Conservation (phyloP, 495 filamentous ascomycete genomes). For the Xylaria cubensis region DNA sequence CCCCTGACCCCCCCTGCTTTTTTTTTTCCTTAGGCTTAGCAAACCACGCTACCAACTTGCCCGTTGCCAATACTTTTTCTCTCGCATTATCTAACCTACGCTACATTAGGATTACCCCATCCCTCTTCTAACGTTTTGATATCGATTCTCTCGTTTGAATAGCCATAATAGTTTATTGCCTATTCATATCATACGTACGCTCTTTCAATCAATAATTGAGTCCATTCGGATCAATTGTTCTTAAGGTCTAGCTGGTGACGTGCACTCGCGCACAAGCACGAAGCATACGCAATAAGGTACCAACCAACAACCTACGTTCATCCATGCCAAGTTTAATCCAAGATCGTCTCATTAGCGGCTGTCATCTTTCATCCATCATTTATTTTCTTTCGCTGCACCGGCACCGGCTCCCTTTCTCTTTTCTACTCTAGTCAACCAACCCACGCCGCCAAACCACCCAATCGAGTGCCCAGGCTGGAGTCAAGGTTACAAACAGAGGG, state of each 20-base stretch:
- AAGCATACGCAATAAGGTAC: not conserved
- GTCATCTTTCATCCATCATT: conserved; percentile 6
- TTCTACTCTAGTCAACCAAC: not conserved
- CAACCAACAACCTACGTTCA: not conserved
- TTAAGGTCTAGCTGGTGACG: not conserved
- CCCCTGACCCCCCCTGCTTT: not conserved
- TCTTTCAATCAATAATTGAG: not conserved
- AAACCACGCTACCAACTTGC: not conserved
- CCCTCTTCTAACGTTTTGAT: not conserved
- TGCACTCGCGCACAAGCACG: not conserved
- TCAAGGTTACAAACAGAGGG: not conserved
- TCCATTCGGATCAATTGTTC: not conserved
- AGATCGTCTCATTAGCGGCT: conserved; percentile 15
- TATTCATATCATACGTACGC: not conserved
- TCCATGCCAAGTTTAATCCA: not conserved
- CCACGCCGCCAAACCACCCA: not conserved
- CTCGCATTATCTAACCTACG: not conserved
- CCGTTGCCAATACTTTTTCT: conserved; percentile 10
- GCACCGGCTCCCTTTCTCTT: conserved; percentile 9
- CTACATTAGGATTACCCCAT: not conserved
- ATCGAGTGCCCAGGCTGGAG: not conserved
- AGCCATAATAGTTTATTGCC: not conserved
- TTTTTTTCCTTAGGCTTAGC: not conserved
- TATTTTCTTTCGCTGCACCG: not conserved
- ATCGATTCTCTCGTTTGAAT: conserved; percentile 5